Evolutionary conservation across 2,329 filamentous ascomycete genomes (phyloP).

Genomic region (Nothomitra cinnamomea): DNA sequence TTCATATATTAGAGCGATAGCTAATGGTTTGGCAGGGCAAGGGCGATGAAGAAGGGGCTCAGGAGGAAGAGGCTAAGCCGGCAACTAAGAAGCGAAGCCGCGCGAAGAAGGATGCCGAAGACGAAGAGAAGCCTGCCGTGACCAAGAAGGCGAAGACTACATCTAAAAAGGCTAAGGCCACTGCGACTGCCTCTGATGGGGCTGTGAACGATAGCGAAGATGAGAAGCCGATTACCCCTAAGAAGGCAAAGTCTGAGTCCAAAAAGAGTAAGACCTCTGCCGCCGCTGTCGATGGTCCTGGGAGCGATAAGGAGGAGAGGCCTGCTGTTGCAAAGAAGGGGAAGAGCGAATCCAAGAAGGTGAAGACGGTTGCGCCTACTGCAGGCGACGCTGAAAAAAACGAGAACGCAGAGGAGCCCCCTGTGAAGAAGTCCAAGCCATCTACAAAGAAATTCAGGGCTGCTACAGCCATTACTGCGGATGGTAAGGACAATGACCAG

Average conservation of each 20-base stretch:
- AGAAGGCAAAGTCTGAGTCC: neutral
- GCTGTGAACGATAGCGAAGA: constrained; percentile 1
- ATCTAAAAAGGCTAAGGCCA: constrained; percentile 16
- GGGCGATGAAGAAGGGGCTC: constrained; percentile 13
- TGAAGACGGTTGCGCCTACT: neutral
- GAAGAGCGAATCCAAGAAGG: neutral
- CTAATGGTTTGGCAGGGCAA: neutral
- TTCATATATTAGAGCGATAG: constrained; percentile 11
- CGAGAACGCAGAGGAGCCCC: neutral
- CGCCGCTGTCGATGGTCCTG: neutral
- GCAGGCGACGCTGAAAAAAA: neutral
- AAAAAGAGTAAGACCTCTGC: constrained; percentile 14
- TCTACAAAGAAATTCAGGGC: neutral
- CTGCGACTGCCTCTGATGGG: constrained; percentile 7
- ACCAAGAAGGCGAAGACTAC: constrained; percentile 13
- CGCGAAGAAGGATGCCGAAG: constrained; percentile 19
- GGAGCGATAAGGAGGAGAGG: neutral
- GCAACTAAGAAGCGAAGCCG: constrained; percentile 23
- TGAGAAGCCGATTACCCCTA: neutral
- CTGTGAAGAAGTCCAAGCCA: neutral
- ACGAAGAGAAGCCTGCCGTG: constrained; percentile 13
- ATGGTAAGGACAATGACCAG: neutral
- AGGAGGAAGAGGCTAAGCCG: constrained; percentile 14
- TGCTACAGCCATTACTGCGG: neutral
- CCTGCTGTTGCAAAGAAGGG: too few species aligned